These are phyloP conservation scores for Mortierella sp. DNA, from an alignment of 371 early-diverging fungal genomes.

Conservation along the genomic window DNA sequence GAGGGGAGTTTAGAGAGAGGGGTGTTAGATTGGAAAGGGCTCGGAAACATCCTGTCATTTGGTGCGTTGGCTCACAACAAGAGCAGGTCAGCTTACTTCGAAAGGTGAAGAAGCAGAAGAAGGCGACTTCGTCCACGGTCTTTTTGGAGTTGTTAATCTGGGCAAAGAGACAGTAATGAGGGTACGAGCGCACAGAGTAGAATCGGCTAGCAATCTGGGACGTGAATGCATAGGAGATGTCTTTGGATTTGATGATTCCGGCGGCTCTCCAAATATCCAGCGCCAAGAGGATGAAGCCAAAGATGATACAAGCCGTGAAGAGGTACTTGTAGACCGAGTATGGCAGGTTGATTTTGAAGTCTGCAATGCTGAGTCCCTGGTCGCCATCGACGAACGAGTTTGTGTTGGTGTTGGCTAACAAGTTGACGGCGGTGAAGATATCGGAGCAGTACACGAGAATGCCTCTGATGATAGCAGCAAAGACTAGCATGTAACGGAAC, in stretches of 20 bases:
- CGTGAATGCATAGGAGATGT: slow-evolving; percentile 85
- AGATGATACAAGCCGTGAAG: slow-evolving; percentile 73
- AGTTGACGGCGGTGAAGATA: slow-evolving; percentile 72
- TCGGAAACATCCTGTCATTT: neutral
- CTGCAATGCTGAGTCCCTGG: slow-evolving; percentile 51
- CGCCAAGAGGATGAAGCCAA: slow-evolving; percentile 75
- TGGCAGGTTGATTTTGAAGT: slow-evolving; percentile 54
- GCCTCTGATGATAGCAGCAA: slow-evolving; percentile 77
- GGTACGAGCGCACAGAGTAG: slow-evolving; percentile 67
- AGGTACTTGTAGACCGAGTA: slow-evolving; percentile 65
- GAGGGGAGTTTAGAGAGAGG: neutral
- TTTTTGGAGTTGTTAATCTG: slow-evolving; percentile 76
- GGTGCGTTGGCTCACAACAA: neutral
- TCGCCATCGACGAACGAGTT: slow-evolving; percentile 42
- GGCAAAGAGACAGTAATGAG: slow-evolving; percentile 84
- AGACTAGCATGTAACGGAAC: slow-evolving; percentile 69
- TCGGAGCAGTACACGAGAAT: slow-evolving; percentile 79
- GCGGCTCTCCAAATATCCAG: slow-evolving; percentile 79
- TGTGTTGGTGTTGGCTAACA: slow-evolving; percentile 53
- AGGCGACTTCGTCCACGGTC: slow-evolving; percentile 77
- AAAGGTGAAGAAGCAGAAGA: slow-evolving; percentile 87
- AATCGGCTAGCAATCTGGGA: slow-evolving; percentile 77
- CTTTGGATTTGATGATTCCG: slow-evolving; percentile 70
- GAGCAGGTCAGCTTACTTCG: slow-evolving; percentile 66
- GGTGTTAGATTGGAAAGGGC: no score